phyloP scores from a whole-genome alignment of 179 eudicot genomes.

The Gypsophila paniculata region DNA sequence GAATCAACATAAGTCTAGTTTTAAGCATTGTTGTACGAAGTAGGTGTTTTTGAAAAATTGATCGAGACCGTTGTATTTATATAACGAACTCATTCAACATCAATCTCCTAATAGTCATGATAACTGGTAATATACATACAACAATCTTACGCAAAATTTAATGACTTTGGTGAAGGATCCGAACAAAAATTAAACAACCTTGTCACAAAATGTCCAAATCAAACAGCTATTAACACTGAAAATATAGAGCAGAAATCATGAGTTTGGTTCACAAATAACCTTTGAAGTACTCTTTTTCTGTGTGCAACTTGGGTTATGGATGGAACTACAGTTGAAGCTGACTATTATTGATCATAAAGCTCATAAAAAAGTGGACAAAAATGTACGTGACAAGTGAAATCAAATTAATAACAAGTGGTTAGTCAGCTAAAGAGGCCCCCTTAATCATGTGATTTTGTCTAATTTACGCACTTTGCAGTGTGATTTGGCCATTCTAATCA shows the following conservation, averaged over 20 bases:
- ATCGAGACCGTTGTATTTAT: no score
- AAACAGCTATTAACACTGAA: slow-evolving; percentile 26
- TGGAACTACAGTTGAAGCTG: slow-evolving; percentile 13
- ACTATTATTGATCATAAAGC: slow-evolving; percentile 10
- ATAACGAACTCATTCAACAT: no score
- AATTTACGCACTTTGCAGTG: not conserved
- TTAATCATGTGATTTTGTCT: slow-evolving; percentile 28
- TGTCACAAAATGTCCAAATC: slow-evolving; percentile 18
- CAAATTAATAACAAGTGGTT: slow-evolving; percentile 20
- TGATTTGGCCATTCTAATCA: not conserved
- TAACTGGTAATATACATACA: no score
- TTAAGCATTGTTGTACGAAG: no score
- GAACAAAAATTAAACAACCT: no score
- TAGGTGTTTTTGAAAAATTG: no score
- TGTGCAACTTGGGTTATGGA: slow-evolving; percentile 23
- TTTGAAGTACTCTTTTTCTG: slow-evolving; percentile 18
- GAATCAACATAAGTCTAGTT: no score
- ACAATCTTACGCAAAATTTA: not conserved
- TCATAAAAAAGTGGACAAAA: not conserved
- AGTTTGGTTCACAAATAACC: slow-evolving; percentile 30
- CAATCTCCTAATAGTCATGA: no score
- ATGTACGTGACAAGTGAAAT: not conserved
- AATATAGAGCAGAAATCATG: slow-evolving; percentile 17
- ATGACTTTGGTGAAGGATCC: no score
- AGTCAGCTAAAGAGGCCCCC: slow-evolving; percentile 19